These are phyloP conservation scores for Digitaria exilis DNA, from an alignment of 202 grass and related monocot genomes.

Conservation along the genomic window DNA sequence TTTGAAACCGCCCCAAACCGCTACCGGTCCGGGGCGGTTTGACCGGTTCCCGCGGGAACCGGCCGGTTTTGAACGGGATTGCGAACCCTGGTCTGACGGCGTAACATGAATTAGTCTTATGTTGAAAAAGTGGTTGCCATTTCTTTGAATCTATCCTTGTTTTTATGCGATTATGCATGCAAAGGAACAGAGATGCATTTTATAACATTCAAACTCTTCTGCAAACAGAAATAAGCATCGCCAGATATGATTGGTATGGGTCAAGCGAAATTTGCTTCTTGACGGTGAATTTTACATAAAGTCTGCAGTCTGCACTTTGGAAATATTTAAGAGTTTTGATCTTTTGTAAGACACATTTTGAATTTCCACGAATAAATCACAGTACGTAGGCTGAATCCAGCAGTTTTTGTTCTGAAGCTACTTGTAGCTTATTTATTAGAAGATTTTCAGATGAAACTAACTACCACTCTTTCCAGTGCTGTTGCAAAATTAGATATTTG, in stretches of 20 bases:
- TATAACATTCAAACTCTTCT: background rate
- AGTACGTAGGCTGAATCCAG: background rate
- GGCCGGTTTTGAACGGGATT: too few relatives aligned
- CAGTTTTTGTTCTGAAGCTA: background rate
- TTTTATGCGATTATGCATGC: background rate
- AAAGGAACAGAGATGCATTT: background rate
- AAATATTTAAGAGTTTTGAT: background rate
- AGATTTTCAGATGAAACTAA: background rate
- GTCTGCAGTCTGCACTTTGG: background rate
- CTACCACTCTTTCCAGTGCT: background rate
- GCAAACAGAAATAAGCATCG: background rate
- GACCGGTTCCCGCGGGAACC: too few relatives aligned
- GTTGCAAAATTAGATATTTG: too few relatives aligned
- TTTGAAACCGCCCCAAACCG: too few relatives aligned
- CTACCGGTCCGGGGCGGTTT: too few relatives aligned
- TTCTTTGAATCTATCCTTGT: background rate
- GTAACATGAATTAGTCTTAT: background rate
- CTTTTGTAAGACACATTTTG: background rate
- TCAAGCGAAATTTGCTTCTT: background rate
- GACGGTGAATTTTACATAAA: background rate
- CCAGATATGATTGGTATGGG: background rate
- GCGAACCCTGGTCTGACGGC: too few relatives aligned
- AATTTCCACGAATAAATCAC: background rate
- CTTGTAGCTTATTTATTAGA: background rate
- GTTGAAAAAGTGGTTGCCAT: background rate